These are phyloP conservation scores for Leccinum disarticulatum DNA, from an alignment of 768 basidiomycete species.

Conservation along the genomic window DNA sequence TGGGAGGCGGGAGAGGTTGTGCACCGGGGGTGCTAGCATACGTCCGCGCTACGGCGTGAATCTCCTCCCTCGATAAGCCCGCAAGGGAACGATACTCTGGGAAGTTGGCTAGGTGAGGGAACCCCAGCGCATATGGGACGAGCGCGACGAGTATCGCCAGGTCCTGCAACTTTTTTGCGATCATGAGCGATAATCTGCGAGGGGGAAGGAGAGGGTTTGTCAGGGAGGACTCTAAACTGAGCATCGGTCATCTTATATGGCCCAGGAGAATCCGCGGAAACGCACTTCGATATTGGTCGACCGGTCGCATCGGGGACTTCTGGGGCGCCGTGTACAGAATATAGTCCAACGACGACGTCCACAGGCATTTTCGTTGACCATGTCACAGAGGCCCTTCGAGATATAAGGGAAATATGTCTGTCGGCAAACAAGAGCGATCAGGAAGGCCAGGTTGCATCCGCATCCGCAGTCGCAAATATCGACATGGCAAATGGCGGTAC, in stretches of 20 bases:
- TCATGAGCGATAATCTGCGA: background rate
- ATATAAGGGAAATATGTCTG: slow-evolving; percentile 63
- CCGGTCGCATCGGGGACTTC: background rate
- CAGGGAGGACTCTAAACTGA: too few relatives aligned
- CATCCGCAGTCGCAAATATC: background rate
- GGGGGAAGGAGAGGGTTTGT: background rate
- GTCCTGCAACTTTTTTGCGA: slow-evolving; percentile 8
- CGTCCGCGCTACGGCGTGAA: slow-evolving; percentile 9
- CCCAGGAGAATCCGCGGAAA: background rate
- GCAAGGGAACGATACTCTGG: slow-evolving; percentile 23
- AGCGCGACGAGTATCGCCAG: slow-evolving; percentile 7
- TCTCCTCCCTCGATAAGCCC: slow-evolving; percentile 17
- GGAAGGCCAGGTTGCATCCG: slow-evolving; percentile 2
- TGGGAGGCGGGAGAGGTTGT: slow-evolving; percentile 23
- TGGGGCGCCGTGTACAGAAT: background rate
- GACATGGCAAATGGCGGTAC: background rate
- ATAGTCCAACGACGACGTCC: slow-evolving; percentile 48
- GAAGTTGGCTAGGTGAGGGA: slow-evolving; percentile 16
- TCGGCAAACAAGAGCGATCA: slow-evolving; percentile 7
- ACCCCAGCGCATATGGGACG: slow-evolving; percentile 10
- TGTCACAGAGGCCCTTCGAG: slow-evolving; percentile 59
- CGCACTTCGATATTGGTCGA: background rate
- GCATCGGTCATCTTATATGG: slow-evolving; percentile 5
- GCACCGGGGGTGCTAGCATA: slow-evolving; percentile 24
- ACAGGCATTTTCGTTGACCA: slow-evolving; percentile 65